Evolutionary conservation across 768 basidiomycete genomes (phyloP).

Genomic region (Cystofilobasidium macerans): DNA sequence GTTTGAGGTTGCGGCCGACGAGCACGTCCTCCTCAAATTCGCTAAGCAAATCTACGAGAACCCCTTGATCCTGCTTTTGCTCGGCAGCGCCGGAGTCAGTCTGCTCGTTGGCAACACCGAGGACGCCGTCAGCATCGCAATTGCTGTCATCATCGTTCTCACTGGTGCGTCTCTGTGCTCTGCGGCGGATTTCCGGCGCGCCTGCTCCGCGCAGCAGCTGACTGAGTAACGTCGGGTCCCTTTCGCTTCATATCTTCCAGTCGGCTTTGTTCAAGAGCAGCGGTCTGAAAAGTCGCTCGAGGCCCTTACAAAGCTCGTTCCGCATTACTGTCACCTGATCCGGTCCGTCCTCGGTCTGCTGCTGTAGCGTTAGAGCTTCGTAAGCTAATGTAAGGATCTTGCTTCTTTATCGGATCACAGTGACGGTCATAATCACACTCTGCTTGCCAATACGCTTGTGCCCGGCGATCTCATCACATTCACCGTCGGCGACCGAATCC

Average conservation of each 20-base stretch:
- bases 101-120: slow-evolving; percentile 86
- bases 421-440: slow-evolving; percentile 51
- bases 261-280: slow-evolving; percentile 89
- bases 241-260: slow-evolving; percentile 35
- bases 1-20: slow-evolving; percentile 71
- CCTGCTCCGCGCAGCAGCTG: not conserved
- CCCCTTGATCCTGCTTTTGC: slow-evolving; percentile 77
- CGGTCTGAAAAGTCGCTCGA: slow-evolving; percentile 89
- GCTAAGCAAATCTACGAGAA: slow-evolving; percentile 90
- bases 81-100: slow-evolving; percentile 78
- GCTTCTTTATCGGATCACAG: not conserved
- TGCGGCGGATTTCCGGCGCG: not conserved
- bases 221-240: not conserved
- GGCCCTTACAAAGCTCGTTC: slow-evolving; percentile 66
- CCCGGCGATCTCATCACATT: slow-evolving; percentile 87
- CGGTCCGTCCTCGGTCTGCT: slow-evolving; percentile 41
- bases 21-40: slow-evolving; percentile 73
- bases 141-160: slow-evolving; percentile 86
- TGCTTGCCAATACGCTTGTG: slow-evolving; percentile 90
- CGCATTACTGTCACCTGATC: slow-evolving; percentile 85
- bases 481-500: slow-evolving; percentile 84
- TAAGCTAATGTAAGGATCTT: not conserved
- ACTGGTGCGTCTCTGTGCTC: slow-evolving; percentile 61
- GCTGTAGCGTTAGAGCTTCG: no score
- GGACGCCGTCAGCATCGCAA: slow-evolving; percentile 82